Evolutionary conservation across 805 yeast genomes (phyloP).

Genomic region (Myxozyma neotropica): DNA sequence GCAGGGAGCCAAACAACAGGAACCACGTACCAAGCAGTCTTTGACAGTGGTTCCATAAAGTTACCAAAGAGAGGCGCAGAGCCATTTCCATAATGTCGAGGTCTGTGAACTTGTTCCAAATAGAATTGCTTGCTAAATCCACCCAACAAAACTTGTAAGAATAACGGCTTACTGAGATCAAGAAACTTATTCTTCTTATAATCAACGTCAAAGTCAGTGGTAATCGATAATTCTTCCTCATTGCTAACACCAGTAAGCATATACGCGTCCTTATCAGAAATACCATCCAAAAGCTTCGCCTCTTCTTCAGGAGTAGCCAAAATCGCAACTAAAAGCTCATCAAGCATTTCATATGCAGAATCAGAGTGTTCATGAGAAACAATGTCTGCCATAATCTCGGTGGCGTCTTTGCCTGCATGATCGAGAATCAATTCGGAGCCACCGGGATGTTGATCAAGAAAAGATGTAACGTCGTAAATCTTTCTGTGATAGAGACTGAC

Average conservation of each 20-base stretch:
- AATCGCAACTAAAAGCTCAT: constrained; percentile 80
- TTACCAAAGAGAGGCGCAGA: constrained; percentile 96
- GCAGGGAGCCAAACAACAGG: constrained; percentile 88
- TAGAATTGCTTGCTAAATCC: constrained; percentile 85
- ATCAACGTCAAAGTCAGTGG: constrained; percentile 77
- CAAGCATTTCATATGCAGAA: constrained; percentile 81
- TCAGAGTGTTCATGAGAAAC: constrained; percentile 79
- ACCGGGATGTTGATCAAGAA: constrained; percentile 73
- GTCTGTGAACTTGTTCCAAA: constrained; percentile 94
- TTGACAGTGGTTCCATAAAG: constrained; percentile 85
- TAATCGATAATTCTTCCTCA: constrained; percentile 69
- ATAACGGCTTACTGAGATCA: constrained; percentile 79
- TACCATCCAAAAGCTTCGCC: constrained; percentile 60
- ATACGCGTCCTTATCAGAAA: constrained; percentile 42
- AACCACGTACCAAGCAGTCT: constrained; percentile 93
- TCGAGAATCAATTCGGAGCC: constrained; percentile 58
- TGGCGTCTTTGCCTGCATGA: constrained; percentile 48
- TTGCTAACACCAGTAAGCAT: constrained; percentile 58
- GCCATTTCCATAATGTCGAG: constrained; percentile 96
- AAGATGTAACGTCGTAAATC: constrained; percentile 78
- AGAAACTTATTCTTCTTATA: constrained; percentile 77
- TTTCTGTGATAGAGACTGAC: constrained; percentile 75
- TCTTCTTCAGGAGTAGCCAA: constrained; percentile 81
- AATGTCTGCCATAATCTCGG: constrained; percentile 75
- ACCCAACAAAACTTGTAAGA: constrained; percentile 76